Evolutionary conservation across 345 rosid genomes (phyloP).

Genomic region (Hibiscus trionum): DNA sequence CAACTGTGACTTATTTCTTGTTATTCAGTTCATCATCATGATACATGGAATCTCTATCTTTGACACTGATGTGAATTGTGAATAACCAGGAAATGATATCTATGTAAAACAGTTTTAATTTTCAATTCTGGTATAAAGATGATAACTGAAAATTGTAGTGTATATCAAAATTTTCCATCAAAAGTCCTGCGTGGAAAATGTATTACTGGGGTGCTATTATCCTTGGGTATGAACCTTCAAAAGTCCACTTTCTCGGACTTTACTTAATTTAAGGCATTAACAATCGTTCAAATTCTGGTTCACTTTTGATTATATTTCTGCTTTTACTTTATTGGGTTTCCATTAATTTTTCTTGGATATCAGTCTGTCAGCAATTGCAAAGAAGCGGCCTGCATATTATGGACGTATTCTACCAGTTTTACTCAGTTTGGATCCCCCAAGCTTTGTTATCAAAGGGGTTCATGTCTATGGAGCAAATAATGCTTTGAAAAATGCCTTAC

Average conservation of each 20-base stretch:
- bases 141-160: not conserved
- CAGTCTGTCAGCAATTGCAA: constrained; percentile 85
- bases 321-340: not conserved
- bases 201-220: not conserved
- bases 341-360: constrained; percentile 1
- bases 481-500: constrained; percentile 67
- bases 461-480: constrained; percentile 53
- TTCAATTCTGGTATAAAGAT: not conserved
- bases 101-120: not conserved
- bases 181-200: not conserved
- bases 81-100: not conserved
- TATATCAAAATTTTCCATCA: not conserved
- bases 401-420: constrained; percentile 91
- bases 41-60: not conserved
- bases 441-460: constrained; percentile 48
- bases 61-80: not conserved
- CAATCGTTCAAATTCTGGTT: not conserved
- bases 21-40: not conserved
- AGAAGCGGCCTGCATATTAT: constrained; percentile 76
- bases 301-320: not conserved
- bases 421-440: constrained; percentile 75
- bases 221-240: not conserved
- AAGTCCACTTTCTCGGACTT: not conserved
- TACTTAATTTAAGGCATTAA: not conserved
- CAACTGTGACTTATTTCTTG: not conserved